Evolutionary conservation across 306 rosid species (phyloP).

Genomic region (Arachis stenosperma): DNA sequence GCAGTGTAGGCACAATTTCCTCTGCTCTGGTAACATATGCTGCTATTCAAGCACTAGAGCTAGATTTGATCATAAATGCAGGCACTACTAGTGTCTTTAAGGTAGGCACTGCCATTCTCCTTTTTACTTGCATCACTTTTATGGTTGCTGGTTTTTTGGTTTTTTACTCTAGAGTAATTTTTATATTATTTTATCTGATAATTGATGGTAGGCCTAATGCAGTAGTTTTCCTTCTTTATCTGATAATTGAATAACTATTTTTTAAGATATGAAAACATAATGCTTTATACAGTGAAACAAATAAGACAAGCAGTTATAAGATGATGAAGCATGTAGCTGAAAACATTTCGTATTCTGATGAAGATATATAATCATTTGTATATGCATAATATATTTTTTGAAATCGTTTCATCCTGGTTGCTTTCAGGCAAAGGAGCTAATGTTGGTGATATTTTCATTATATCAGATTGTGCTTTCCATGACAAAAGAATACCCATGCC

Average conservation of each 20-base stretch:
- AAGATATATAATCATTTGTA: conserved; percentile 14
- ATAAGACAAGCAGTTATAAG: background rate
- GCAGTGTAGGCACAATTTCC: conserved; percentile 83
- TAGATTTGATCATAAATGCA: conserved; percentile 91
- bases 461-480: conserved; percentile 86
- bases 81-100: conserved; percentile 98
- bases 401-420: conserved; percentile 26
- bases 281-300: no score
- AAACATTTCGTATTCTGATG: conserved; percentile 2
- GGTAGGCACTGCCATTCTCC: conserved; percentile 46
- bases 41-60: conserved; percentile 78
- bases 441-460: conserved; percentile 74
- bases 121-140: conserved; percentile 5
- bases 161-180: conserved; percentile 13
- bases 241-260: background rate
- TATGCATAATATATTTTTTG: conserved; percentile 18
- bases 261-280: no score
- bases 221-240: background rate
- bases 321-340: conserved; percentile 15
- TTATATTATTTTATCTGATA: conserved; percentile 7
- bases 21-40: conserved; percentile 89
- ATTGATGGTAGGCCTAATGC: background rate
- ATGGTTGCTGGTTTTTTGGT: conserved; percentile 1
- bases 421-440: conserved; percentile 86
- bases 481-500: conserved; percentile 98